Base-by-base conservation (phyloP, 345 rosid species). In the Camelina neglecta region DNA sequence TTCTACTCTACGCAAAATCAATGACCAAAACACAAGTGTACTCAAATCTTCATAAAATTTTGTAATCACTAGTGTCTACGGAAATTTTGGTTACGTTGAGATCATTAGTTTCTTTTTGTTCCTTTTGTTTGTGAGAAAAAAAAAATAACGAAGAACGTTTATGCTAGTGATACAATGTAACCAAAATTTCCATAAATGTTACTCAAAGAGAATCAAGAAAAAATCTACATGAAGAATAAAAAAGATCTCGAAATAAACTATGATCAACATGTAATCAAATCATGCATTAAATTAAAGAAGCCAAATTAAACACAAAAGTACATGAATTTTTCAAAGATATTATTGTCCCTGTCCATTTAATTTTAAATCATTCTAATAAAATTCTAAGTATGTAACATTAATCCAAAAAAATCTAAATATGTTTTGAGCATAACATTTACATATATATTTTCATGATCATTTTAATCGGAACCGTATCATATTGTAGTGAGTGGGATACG, bases 11-110 rank as follows among this genome's bases (percentile, higher is more conserved):
- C 57, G 33, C 11, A 36, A 35, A 67, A 53, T 35, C 35, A 67
- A 51, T 18, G 47, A 6, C 59, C 8, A 33, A 33, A 66, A 50
- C 5, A 65, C 10, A 4, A 10, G 15, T 21, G 31, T 12, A 26
- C 31, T 26, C 57, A 51, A 21, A 51, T 31, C 10, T 16, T 26
- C 20, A 18, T 26, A 49, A 65, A n/a, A 47, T 47, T 47, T 15
- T 64, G 41, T 26, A 53, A 63, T 63, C 68, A 26, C 26, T 47
- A 47, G 20, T 47, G 16, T n/a, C 51, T 47, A 15, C 20, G 20
- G 20, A 15, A 47, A 47, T 6, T 15, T 15, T 29, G 5, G 31
- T 29, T 29, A 5, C 5, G 31, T 29, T 6, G 31, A 29, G 5
- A 29, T 29, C 31, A 29, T 4, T 29, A 29, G 31, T 29, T 29